phyloP scores from a whole-genome alignment of 1,139 yeast species.

The Yamadazyma oceani region DNA sequence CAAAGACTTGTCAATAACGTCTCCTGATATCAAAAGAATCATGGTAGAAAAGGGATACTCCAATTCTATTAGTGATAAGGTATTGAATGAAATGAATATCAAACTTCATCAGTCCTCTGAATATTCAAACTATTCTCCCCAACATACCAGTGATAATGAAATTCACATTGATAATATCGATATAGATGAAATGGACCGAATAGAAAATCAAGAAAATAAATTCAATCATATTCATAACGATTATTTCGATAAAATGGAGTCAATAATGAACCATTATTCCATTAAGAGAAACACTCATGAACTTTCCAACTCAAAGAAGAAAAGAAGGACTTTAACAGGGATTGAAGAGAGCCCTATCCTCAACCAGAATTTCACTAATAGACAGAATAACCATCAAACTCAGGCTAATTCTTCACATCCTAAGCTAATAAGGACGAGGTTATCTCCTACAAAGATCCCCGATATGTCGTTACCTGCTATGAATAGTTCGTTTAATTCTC shows the following conservation, averaged over 20 bases:
- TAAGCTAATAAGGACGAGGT: slow-evolving; percentile 1
- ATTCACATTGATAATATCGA: slow-evolving; percentile 4
- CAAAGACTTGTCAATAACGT: slow-evolving; percentile 31
- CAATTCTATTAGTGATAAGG: slow-evolving; percentile 39
- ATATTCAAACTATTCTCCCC: slow-evolving; percentile 6
- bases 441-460: slow-evolving; percentile 7
- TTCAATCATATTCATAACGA: slow-evolving; percentile 26
- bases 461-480: slow-evolving; percentile 1
- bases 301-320: slow-evolving; percentile 15
- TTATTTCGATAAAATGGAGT: slow-evolving; percentile 41
- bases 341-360: slow-evolving; percentile 18
- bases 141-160: slow-evolving; percentile 1
- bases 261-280: slow-evolving; percentile 43
- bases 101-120: slow-evolving; percentile 16
- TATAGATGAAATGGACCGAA: slow-evolving; percentile 1
- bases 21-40: slow-evolving; percentile 27
- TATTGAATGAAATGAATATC: slow-evolving; percentile 42
- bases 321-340: slow-evolving; percentile 38
- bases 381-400: not conserved
- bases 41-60: slow-evolving; percentile 46
- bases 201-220: slow-evolving; percentile 1
- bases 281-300: slow-evolving; percentile 15
- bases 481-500: slow-evolving; percentile 1
- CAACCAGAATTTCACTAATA: not conserved
- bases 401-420: not conserved